Evolutionary conservation across 306 rosid species (phyloP).

Genomic region (Rubus idaeus): DNA sequence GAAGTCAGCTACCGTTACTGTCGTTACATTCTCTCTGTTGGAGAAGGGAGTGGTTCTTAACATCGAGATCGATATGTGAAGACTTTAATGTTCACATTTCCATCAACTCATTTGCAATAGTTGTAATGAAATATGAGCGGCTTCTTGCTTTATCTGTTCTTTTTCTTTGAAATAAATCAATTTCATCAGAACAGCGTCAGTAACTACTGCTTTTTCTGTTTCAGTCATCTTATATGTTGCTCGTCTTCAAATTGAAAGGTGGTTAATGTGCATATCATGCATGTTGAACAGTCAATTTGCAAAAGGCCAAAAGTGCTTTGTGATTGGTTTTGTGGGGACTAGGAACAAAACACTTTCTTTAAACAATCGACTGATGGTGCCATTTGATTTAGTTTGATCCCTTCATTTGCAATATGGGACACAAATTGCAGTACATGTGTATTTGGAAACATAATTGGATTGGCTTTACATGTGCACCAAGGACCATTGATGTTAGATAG

Average conservation of each 20-base stretch:
- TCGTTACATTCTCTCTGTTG: background rate
- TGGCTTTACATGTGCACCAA: background rate
- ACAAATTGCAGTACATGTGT: background rate
- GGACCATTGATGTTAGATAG: background rate
- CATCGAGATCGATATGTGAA: background rate
- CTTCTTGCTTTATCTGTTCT: background rate
- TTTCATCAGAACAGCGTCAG: background rate
- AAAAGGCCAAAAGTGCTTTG: background rate
- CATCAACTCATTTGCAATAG: background rate
- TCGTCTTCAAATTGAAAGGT: too few species aligned
- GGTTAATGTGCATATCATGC: too few species aligned
- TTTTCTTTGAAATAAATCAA: background rate
- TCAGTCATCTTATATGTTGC: too few species aligned
- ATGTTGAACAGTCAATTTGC: background rate
- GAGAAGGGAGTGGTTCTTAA: background rate
- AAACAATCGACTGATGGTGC: background rate
- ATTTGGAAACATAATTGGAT: background rate
- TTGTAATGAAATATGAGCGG: background rate
- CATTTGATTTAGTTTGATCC: background rate
- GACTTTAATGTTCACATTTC: constrained; percentile 8
- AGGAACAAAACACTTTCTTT: background rate
- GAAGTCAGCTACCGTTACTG: background rate
- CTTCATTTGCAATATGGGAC: background rate
- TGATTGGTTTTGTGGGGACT: background rate
- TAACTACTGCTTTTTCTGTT: too few species aligned